Conservation (phyloP, 1,284 basidiomycete species). For the Clitocybe nebularis region DNA sequence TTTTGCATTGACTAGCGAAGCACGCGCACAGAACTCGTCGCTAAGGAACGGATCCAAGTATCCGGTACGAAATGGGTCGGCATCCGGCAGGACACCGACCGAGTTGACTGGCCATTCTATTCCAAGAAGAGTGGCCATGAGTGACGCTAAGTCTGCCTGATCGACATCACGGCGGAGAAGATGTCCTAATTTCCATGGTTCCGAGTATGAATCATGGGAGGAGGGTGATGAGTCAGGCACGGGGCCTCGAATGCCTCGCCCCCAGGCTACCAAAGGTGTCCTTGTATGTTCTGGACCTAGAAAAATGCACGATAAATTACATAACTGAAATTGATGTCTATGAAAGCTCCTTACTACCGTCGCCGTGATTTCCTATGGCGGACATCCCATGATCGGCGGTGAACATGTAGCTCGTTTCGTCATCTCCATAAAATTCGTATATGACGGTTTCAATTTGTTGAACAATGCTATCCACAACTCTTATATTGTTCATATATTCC, state of each 20-base stretch:
- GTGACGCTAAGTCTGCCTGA: slow-evolving; percentile 79
- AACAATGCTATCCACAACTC: slow-evolving; percentile 79
- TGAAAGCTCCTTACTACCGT: slow-evolving; percentile 66
- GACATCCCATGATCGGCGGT: slow-evolving; percentile 94
- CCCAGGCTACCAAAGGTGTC: slow-evolving; percentile 85
- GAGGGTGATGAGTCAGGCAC: slow-evolving; percentile 48
- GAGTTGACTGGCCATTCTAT: slow-evolving; percentile 74
- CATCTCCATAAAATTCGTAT: slow-evolving; percentile 61
- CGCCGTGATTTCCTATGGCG: slow-evolving; percentile 85
- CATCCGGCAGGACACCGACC: slow-evolving; percentile 70
- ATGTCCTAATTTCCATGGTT: slow-evolving; percentile 54
- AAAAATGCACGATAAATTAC: slow-evolving; percentile 8
- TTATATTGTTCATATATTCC: slow-evolving; percentile 88
- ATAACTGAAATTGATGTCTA: too few relatives aligned
- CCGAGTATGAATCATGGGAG: slow-evolving; percentile 69
- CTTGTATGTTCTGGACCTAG: slow-evolving; percentile 85
- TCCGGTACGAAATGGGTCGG: slow-evolving; percentile 52
- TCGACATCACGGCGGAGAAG: slow-evolving; percentile 71
- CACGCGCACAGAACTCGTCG: slow-evolving; percentile 41
- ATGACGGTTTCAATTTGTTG: slow-evolving; percentile 63
- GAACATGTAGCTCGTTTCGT: slow-evolving; percentile 78
- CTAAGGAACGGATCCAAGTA: slow-evolving; percentile 41
- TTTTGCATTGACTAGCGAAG: slow-evolving; percentile 70
- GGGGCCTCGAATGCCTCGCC: slow-evolving; percentile 70
- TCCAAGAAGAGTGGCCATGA: slow-evolving; percentile 77